Evolutionary conservation across 495 filamentous ascomycete species (phyloP).

Genomic region (Penicillium roqueforti): DNA sequence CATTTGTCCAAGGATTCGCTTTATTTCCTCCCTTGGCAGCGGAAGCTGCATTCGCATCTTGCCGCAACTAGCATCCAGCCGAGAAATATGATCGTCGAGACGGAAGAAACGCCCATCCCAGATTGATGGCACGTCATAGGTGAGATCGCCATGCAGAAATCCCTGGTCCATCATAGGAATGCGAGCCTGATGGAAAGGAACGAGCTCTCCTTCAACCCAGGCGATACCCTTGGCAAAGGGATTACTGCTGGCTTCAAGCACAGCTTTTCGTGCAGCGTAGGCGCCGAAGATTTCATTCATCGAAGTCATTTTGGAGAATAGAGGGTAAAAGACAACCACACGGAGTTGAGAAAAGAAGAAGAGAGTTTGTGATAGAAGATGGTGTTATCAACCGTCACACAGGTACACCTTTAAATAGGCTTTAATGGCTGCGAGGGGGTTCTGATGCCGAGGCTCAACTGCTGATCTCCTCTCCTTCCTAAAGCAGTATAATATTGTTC

Average conservation of each 20-base stretch:
- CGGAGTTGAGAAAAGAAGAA: too few relatives aligned
- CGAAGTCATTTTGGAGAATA: slow-evolving; percentile 21
- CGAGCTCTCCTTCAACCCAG: slow-evolving; percentile 31
- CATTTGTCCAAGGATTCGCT: slow-evolving; percentile 34
- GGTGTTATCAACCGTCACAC: too few relatives aligned
- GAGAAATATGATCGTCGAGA: slow-evolving; percentile 35
- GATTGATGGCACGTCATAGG: slow-evolving; percentile 40
- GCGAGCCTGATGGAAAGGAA: slow-evolving; percentile 31
- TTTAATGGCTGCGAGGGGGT: too few relatives aligned
- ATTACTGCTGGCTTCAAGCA: slow-evolving; percentile 26
- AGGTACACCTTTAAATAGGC: too few relatives aligned
- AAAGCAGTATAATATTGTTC: too few relatives aligned
- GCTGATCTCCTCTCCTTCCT: too few relatives aligned
- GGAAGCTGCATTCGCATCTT: slow-evolving; percentile 38
- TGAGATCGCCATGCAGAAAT: slow-evolving; percentile 40
- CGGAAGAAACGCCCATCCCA: slow-evolving; percentile 41
- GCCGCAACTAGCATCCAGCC: slow-evolving; percentile 30
- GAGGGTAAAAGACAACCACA: too few relatives aligned
- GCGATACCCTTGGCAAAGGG: slow-evolving; percentile 33
- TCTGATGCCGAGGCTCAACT: too few relatives aligned
- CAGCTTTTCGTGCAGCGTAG: slow-evolving; percentile 24
- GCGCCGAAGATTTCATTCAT: slow-evolving; percentile 31
- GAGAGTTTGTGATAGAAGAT: too few relatives aligned
- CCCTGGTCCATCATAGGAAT: slow-evolving; percentile 41
- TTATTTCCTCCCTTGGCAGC: slow-evolving; percentile 27